Evolutionary conservation across 78 protist species (phyloP), one percentile per base, ranked within the genome.

Genomic region (Dictyostelium discoideum): DNA sequence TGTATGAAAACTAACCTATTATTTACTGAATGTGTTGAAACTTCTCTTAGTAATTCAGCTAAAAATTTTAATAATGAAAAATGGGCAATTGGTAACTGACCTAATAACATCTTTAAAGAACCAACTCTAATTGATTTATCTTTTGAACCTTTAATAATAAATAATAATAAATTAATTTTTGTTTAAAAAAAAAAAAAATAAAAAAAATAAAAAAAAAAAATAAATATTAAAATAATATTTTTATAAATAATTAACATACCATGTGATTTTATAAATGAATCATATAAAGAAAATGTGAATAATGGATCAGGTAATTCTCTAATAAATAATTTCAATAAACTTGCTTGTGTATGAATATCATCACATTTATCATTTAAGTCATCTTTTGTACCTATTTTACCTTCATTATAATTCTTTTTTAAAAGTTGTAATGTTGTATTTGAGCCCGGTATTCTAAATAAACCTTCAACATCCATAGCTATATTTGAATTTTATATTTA

Each of bases 271-370:
- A 94, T 80, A 94, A 94, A 94, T 16, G 86, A 42, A 7, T 94
- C 97, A 29, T 93, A 93, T 13, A 93, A 86, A 6, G 86, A 42
- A 65, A 82, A 93, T 16, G 92, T 85, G 16, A 93, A 73, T 37
- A 93, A 40, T 63, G 96, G 92, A n/a, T 93, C 96, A 0, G 97
- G 95, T 65, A 95, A 63, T 65, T 95, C 97, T 44, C 97, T 32
- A 2, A 95, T 73, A 44, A 40, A 95, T 20, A 87, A 82, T 78
- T 95, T 95, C 29, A 95, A 69, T 22, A 95, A 67, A 29, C 85
- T 63, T 29, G 96, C 96, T 29, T 87, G 90, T 3, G 96, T 93
- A 32, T 93, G 96, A 14, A 87, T 82, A 83, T 93, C 96, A 22
- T 69, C 83, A 37, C 57, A 80, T 80, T 37, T 82, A 5, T 39